Evolutionary conservation across 306 rosid genomes (phyloP).

Genomic region (Sophora flavescens): DNA sequence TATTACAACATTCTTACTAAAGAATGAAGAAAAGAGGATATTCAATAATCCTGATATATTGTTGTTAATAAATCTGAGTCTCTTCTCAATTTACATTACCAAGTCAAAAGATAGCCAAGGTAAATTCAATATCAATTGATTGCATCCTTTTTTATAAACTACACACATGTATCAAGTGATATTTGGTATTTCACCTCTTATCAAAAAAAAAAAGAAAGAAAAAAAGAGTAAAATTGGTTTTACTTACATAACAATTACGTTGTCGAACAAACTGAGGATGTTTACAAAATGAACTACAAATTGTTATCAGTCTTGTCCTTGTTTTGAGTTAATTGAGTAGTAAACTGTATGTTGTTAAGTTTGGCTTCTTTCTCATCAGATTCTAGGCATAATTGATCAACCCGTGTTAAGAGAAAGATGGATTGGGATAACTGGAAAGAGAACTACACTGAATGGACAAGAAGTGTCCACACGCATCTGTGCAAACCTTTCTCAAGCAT

Average conservation of each 20-base stretch:
- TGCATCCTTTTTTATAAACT: conserved; percentile 18
- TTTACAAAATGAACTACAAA: conserved; percentile 17
- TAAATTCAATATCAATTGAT: conserved; percentile 9
- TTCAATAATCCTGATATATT: conserved; percentile 22
- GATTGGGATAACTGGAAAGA: conserved; percentile 83
- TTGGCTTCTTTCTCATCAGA: conserved; percentile 57
- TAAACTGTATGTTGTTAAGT: conserved; percentile 28
- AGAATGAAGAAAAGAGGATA: conserved; percentile 30
- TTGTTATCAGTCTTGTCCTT: conserved; percentile 22
- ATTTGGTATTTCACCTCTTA: neutral
- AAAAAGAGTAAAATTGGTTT: neutral
- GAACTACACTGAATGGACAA: conserved; percentile 80
- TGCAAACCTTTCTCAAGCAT: conserved; percentile 74
- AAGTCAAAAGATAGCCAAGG: neutral
- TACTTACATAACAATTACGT: neutral
- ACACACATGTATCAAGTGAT: neutral
- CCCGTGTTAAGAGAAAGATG: conserved; percentile 93
- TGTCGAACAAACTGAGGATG: conserved; percentile 19
- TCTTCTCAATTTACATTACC: neutral
- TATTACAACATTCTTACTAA: conserved; percentile 1
- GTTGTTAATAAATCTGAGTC: neutral
- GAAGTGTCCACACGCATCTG: conserved; percentile 81
- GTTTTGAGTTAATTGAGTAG: conserved; percentile 21
- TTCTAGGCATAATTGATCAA: conserved; percentile 93
- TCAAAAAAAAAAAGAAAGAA: no score